Evolutionary conservation across 208 protist genomes (phyloP), one percentile per base, ranked within the genome.

Genomic region (Wallacemonas sp.): DNA sequence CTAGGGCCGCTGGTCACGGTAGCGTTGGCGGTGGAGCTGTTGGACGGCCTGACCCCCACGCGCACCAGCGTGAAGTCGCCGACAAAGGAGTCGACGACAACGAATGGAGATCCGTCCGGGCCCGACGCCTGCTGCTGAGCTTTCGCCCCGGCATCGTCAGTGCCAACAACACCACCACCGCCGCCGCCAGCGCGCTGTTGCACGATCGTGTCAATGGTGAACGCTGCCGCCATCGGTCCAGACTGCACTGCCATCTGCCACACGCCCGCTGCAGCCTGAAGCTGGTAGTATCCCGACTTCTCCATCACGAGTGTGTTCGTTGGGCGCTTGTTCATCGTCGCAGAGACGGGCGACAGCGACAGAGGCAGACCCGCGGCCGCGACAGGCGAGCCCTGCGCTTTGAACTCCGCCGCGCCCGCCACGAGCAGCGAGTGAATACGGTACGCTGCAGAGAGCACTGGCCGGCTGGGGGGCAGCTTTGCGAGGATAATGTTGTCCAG

Each of bases 221-320:
- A 89, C 27, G 72, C 72, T 14, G 48, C 52, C 16, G 87, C 81
- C 49, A 85, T 67, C 9, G 73, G 73, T 16, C 87, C 92, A 2
- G 80, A 66, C 52, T 87, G 74, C 36, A 98, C 48, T 2, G 63
- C 70, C 6, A 99, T 66, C 47, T 73, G 66, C 85, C 87, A 98
- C 27, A 96, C 46, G 38, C 96, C 97, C 9, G 97, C 97, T 16
- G 72, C 65, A 1, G 88, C 87, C 61, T 98, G 90, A 6, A 99
- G 84, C 84, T 99, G 98, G 71, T 98, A 99, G 75, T 99, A 99
- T 38, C 98, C 98, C 29, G 92, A 65, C 67, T 97, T 98, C 17
- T 80, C 71, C 98, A 99, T 99, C 14, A 99, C 98, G 19, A 98
- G 77, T 26, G 98, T 99, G 73, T 99, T 97, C 8, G 76, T 81